These are phyloP conservation scores for Solanum peruvianum DNA, from an alignment of 257 asterid species.

Conservation along the genomic window DNA sequence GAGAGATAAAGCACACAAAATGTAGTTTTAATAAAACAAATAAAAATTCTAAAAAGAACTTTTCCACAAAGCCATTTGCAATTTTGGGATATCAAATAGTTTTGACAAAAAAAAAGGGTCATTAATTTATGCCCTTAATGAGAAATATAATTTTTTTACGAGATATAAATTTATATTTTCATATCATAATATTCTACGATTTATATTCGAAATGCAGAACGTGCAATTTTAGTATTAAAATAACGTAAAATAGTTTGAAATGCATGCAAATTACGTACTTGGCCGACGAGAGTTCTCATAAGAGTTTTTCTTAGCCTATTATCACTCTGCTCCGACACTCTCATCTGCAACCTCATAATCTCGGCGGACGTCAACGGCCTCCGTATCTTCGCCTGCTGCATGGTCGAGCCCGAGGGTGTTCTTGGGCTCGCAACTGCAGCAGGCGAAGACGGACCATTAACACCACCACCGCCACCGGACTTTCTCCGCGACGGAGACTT, in stretches of 20 bases:
- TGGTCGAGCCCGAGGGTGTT: neutral
- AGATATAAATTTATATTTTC: neutral
- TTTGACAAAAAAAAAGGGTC: neutral
- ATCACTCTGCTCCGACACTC: constrained; percentile 90
- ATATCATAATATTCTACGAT: fast-evolving
- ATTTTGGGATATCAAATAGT: neutral
- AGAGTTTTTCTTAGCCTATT: constrained; percentile 78
- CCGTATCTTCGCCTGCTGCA: constrained; percentile 27
- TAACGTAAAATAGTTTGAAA: neutral
- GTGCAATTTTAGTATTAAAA: fast-evolving
- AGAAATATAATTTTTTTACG: neutral
- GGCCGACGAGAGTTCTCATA: constrained; percentile 92
- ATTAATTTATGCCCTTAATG: neutral
- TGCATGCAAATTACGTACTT: constrained; percentile 45
- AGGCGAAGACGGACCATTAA: constrained; percentile 40
- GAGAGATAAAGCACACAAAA: neutral
- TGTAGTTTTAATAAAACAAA: neutral
- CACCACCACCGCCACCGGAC: constrained; percentile 24
- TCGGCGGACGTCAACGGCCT: constrained; percentile 89
- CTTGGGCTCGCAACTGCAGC: neutral
- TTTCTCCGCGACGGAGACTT: constrained; percentile 54
- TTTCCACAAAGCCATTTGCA: neutral
- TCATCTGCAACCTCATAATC: constrained; percentile 90
- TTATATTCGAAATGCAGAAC: neutral
- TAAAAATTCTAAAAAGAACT: neutral